These are phyloP conservation scores for Xanthoceras sorbifolium DNA, from an alignment of 345 rosid genomes.

Conservation along the genomic window DNA sequence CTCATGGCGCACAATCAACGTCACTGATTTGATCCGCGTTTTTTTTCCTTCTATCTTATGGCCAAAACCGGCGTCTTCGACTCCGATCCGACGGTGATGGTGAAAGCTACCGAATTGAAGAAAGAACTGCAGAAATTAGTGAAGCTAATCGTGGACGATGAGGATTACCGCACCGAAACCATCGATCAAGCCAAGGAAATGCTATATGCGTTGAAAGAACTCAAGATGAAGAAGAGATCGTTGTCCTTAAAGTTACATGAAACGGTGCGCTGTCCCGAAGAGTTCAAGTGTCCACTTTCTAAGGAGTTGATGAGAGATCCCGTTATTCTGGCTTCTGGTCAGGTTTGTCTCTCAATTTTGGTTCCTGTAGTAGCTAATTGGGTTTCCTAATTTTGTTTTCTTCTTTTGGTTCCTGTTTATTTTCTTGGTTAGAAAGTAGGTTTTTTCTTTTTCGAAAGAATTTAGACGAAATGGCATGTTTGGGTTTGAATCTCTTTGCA, in stretches of 20 bases:
- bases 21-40: conserved; percentile 15
- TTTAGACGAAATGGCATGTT: too few relatives aligned
- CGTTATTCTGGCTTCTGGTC: conserved; percentile 83
- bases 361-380: background rate
- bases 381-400: background rate
- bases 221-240: conserved; percentile 56
- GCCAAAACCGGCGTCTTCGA: conserved; percentile 62
- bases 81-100: conserved; percentile 67
- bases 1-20: background rate
- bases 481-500: background rate
- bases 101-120: conserved; percentile 65
- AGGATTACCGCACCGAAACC: conserved; percentile 50
- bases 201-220: conserved; percentile 52
- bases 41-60: conserved; percentile 49
- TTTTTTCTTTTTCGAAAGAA: background rate
- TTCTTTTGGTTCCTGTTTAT: background rate
- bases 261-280: conserved; percentile 66
- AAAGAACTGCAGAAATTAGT: conserved; percentile 70
- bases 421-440: background rate
- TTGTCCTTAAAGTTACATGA: conserved; percentile 48
- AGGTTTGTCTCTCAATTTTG: conserved; percentile 42
- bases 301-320: conserved; percentile 94
- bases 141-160: conserved; percentile 62
- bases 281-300: conserved; percentile 83
- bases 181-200: conserved; percentile 73